Conservation (phyloP, 192 early-diverging fungal species). For the Glomus cerebriforme region DNA sequence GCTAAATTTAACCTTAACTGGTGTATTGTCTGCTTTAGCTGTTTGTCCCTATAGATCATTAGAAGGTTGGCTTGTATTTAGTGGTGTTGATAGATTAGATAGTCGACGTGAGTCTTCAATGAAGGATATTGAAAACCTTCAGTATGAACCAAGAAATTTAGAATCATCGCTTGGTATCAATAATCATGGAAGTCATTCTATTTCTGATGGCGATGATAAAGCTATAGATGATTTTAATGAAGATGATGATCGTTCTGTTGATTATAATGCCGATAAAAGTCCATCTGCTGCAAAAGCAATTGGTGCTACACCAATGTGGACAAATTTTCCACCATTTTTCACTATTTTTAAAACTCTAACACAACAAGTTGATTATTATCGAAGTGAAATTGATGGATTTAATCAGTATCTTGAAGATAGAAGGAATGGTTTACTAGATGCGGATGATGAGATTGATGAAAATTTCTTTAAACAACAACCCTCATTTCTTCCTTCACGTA, state of each 20-base stretch:
- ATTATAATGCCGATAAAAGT: slow-evolving; percentile 38
- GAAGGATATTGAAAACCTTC: not conserved
- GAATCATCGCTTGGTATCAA: slow-evolving; percentile 36
- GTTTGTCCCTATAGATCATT: slow-evolving; percentile 73
- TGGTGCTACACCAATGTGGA: slow-evolving; percentile 42
- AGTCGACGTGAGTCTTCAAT: slow-evolving; percentile 35
- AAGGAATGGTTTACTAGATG: slow-evolving; percentile 57
- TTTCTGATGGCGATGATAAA: slow-evolving; percentile 26
- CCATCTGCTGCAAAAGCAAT: slow-evolving; percentile 31
- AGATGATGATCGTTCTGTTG: slow-evolving; percentile 46
- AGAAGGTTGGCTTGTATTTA: slow-evolving; percentile 70
- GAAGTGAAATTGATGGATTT: slow-evolving; percentile 59
- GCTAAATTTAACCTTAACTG: slow-evolving; percentile 90
- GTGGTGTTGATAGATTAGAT: slow-evolving; percentile 45
- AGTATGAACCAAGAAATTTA: slow-evolving; percentile 20
- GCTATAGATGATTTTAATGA: slow-evolving; percentile 46
- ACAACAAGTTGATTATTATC: slow-evolving; percentile 67
- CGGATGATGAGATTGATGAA: slow-evolving; percentile 44
- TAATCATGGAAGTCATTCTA: slow-evolving; percentile 45
- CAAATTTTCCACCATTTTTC: slow-evolving; percentile 63
- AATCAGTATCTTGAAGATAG: slow-evolving; percentile 57
- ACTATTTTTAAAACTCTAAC: slow-evolving; percentile 64
- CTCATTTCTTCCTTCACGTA: slow-evolving; percentile 1
- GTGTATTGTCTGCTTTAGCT: slow-evolving; percentile 82
- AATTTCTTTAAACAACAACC: slow-evolving; percentile 28